Evolutionary conservation across 257 asterid species (phyloP).

Genomic region (Solanum piurae): DNA sequence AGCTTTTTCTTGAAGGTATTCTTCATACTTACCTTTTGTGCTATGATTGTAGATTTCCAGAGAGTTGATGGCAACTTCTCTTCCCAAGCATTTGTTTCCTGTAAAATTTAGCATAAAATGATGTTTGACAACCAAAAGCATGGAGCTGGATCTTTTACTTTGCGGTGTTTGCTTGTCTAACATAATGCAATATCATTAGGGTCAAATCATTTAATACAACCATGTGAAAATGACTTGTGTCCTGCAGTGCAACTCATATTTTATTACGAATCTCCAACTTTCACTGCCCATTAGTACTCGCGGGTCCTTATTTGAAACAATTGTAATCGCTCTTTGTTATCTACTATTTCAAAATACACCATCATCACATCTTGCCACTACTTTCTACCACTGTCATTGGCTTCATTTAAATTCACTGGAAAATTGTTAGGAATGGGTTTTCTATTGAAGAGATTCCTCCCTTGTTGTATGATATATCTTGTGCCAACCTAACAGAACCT

Average conservation of each 20-base stretch:
- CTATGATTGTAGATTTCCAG: background rate
- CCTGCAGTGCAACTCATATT: background rate
- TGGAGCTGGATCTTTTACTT: background rate
- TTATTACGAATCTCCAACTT: background rate
- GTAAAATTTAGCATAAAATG: background rate
- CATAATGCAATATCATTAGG: background rate
- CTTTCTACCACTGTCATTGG: background rate
- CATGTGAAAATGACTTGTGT: background rate
- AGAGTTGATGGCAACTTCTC: background rate
- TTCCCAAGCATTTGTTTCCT: background rate
- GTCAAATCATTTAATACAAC: background rate
- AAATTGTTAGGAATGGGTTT: background rate
- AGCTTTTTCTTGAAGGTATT: conserved; percentile 87
- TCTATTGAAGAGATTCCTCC: background rate
- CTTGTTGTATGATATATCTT: background rate
- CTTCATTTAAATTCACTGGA: background rate
- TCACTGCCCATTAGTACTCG: background rate
- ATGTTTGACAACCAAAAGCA: background rate
- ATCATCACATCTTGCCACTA: background rate
- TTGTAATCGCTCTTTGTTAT: background rate
- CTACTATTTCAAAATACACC: background rate
- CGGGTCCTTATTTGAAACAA: background rate
- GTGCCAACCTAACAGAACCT: background rate
- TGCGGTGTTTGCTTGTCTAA: background rate
- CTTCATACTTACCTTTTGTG: background rate